Evolutionary conservation across 306 rosid species (phyloP), one percentile per base, ranked within the genome.

Genomic region (Trifolium subterraneum): DNA sequence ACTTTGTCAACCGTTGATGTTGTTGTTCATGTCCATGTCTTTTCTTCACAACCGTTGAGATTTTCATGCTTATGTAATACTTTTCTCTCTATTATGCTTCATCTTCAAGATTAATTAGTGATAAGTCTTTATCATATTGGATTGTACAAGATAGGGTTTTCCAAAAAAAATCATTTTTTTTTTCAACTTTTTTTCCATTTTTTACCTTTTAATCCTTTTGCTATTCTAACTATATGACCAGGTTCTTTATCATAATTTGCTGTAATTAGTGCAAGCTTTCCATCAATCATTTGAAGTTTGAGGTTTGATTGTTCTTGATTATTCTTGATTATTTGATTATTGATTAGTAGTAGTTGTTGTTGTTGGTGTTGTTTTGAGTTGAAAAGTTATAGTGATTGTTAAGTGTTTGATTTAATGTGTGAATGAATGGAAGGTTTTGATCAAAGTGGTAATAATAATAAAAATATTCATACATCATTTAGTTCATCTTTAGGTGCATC

Each of bases 341-440:
- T 64, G 19, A 52, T n/a, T 44, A 42, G n/a, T 44, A 42, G n/a
- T 41, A 19, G 35, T 19, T 27, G 66, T 20, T 27, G 66, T 20
- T 20, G 52, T 12, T 2, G 18, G 4, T 61, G 8, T 7, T 12
- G 22, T 51, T 73, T 62, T 59, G 64, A 18, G 58, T 50, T 16
- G 72, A 66, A 79, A 75, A 38, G 10, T 35, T 48, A 6, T 48
- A 67, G 74, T 58, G 54, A 18, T 22, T 27, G 63, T 0, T 23
- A 4, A 39, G 19, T 38, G 67, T 68, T 82, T 55, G 67, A 64
- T 79, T 60, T 55, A 82, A 86, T 88, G 97, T n/a, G 2, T 42
- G 65, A 70, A 80, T 41, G 64, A 82, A 89, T 89, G 95, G 95
- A 86, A 47, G 88, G 85, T 19, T 55, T 68, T 65, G 87, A 82